Base-by-base conservation (phyloP, 768 basidiomycete species). In the Boletus pseudo-olivaceus region DNA sequence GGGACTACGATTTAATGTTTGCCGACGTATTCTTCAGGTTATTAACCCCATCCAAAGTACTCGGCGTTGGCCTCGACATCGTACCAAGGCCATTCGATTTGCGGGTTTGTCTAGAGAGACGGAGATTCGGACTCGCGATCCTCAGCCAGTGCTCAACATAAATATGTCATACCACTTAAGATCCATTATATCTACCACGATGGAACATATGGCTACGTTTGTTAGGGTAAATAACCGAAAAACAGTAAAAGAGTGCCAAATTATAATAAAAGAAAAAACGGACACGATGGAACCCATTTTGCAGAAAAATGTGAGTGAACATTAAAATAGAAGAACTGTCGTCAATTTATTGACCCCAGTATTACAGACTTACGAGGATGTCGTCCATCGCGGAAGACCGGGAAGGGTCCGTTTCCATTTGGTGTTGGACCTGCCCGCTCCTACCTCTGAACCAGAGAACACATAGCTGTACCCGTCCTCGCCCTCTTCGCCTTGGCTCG, bases 401-500 rank as follows among this genome's bases (percentile, higher is more conserved):
- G 74, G 74, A 26, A 75, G 58, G 15, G 64, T 71, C 35, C 61
- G 63, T 49, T 68, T 66, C 58, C 67, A 65, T 58, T 66, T 75
- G 23, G 59, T 55, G 26, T 59, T 49, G 29, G 56, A 56, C 38
- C 59, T 51, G n/a, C 63, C 53, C 12, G 53, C 45, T 14, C 55
- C 58, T 6, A 39, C 30, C 5, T 61, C 56, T 23, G 65, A 58
- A 10, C 62, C 56, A 11, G 70, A 64, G 15, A 67, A 57, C n/a
- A 57, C 56, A n/a, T 47, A 58, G 8, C 56, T 61, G 27, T 66
- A 61, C 35, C 61, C 65, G 14, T 72, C 67, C 5, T 64, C 70
- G 41, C 63, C 64, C 33, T 64, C 67, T 49, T 62, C 65, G 15
- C 65, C 68, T 38, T 62, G 68, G 4, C 58, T 65, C 17, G 65